Base-by-base conservation (phyloP, 2,329 filamentous ascomycete species). In the Ophiosphaerella narmari region DNA sequence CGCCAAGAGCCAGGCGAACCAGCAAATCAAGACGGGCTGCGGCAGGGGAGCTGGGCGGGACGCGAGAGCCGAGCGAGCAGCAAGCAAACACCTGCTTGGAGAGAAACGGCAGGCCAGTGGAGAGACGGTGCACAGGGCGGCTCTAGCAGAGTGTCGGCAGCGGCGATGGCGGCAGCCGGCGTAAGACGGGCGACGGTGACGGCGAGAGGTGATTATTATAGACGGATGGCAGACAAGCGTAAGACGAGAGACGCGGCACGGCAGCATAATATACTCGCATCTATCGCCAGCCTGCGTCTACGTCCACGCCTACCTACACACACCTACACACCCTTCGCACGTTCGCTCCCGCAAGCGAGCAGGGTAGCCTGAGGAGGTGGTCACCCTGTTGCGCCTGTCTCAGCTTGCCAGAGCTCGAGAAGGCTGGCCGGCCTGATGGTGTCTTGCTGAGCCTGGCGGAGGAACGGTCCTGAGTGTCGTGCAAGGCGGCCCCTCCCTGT, bases 311-410 rank as follows among this genome's bases (percentile, higher is more conserved):
- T 12, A 55, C 48, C 37, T 46, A 13, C 44, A 33, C 18, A 18
- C 18, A 21, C 18, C 26, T 21, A 14, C 26, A 16, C 26, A 42
- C 14, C 18, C 18, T 21, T 5, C 18, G 26, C 31, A 24, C 32
- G 11, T 21, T 36, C 21, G 13, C 32, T 16, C 50, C 54, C 55
- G 52, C 43, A 51, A 39, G 54, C 54, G 57, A 37, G 39, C 62
- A 63, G 58, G 60, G 62, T 59, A 59, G 67, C 62, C 63, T 60
- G 55, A 55, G 47, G 55, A 55, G 67, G 66, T 56, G 67, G 66
- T 70, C 67, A 70, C 57, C 54, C 50, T 60, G 48, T 53, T 32
- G 51, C 40, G 36, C 50, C 46, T 54, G 57, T 60, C 57, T 60
- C 57, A 60, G 55, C 43, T 13, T 54, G 38, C 52, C 48, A 50